Evolutionary conservation across 2,329 filamentous ascomycete species (phyloP), one percentile per base, ranked within the genome.

Genomic region (Ceratocystis harringtonii): DNA sequence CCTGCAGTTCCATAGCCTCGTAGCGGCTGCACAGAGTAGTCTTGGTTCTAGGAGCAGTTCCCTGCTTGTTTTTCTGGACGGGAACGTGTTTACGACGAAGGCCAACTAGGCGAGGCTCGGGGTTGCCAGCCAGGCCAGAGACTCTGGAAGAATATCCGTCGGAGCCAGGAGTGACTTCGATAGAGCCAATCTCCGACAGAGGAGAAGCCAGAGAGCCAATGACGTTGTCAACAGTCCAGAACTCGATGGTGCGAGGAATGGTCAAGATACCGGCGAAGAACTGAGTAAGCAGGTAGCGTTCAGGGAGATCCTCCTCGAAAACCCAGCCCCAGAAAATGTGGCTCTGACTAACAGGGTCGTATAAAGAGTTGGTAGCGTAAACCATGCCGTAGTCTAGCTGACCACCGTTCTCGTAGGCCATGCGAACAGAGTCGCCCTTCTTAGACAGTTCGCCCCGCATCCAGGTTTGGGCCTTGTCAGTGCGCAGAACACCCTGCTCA

Each of bases 281-380:
- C 62, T 67, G 66, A 15, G 62, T 45, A 32, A 58, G 45, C 8
- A 65, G 22, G 48, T 62, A 67, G 10, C 62, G 62, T 8, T 48
- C 55, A 7, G 66, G 58, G 10, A 67, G 58, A 48, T 67, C 66
- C n/a, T 67, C 66, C 41, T 67, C 66, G 3, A 30, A 19, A 10
- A 63, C 32, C 63, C 63, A 65, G 22, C 44, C 66, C 58, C 58
- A 62, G 32, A 62, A 50, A 19, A 67, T 50, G 48, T 65, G 41
- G 12, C 57, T 48, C 25, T 64, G 28, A 8, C 45, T 62, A 30
- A 65, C 5, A 25, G 65, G 65, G 45, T 70, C 70, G 32, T 64
- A 64, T 68, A 71, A 70, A 2, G 70, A 62, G 65, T 71, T 70
- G 3, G 67, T 68, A 4, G 70, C 70, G 64, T 71, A 70, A 10